Conservation (phyloP, 164 flowering plant species). For the Magnolia kwangsiensis region DNA sequence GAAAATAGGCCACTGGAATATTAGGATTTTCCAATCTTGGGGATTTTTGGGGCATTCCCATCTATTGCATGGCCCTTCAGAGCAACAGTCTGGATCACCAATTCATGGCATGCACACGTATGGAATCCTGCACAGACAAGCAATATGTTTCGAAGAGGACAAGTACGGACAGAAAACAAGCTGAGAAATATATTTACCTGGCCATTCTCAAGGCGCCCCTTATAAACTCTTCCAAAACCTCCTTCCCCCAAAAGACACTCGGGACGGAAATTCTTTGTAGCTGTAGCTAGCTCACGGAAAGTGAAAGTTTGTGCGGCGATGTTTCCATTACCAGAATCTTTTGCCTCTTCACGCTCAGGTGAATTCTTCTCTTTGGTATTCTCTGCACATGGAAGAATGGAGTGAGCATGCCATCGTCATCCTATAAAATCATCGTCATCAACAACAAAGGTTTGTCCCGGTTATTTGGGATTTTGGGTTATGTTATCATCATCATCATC, state of each 20-base stretch:
- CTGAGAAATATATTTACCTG: slow-evolving; percentile 17
- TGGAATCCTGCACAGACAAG: too few species aligned
- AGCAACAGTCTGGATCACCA: too few species aligned
- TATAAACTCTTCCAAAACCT: slow-evolving; percentile 38
- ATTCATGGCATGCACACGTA: too few species aligned
- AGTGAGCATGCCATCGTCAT: background rate
- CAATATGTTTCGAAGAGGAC: background rate
- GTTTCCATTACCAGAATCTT: slow-evolving; percentile 31
- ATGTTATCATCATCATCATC: too few species aligned
- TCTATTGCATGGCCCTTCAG: too few species aligned
- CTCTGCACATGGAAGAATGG: slow-evolving; percentile 26
- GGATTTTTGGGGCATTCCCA: too few species aligned
- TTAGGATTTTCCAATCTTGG: too few species aligned
- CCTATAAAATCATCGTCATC: background rate
- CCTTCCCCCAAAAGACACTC: slow-evolving; percentile 35
- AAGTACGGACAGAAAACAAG: background rate
- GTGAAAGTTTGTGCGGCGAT: slow-evolving; percentile 30
- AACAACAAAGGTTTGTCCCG: too few species aligned
- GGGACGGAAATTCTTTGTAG: slow-evolving; percentile 29
- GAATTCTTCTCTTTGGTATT: slow-evolving; percentile 14
- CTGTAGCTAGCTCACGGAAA: slow-evolving; percentile 34
- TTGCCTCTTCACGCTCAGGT: slow-evolving; percentile 13
- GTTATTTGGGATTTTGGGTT: too few species aligned
- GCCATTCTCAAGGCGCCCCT: slow-evolving; percentile 27
- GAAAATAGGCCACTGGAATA: too few species aligned